Conservation (phyloP, 208 protist species). For the Acanthamoeba royreba region DNA sequence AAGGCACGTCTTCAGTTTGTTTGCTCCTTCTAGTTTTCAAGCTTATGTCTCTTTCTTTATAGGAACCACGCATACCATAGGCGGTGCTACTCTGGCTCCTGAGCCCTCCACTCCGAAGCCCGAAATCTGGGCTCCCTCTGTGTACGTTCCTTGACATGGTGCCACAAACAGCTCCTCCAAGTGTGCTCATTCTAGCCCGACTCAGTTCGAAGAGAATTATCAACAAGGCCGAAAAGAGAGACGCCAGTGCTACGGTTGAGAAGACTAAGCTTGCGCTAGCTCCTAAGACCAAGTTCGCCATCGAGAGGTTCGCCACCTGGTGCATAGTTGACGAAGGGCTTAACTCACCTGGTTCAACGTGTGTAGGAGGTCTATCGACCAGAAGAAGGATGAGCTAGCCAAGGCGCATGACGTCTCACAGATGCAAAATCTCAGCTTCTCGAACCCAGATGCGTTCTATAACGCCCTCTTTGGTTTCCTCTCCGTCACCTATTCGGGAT, state of each 20-base stretch:
- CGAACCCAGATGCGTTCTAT: background rate
- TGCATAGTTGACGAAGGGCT: too few relatives aligned
- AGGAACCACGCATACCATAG: background rate
- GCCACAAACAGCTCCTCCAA: background rate
- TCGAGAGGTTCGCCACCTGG: too few relatives aligned
- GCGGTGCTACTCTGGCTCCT: background rate
- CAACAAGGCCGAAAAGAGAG: background rate
- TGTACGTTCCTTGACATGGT: too few relatives aligned
- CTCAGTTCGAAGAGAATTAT: background rate
- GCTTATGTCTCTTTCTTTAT: too few relatives aligned
- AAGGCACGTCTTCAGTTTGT: too few relatives aligned
- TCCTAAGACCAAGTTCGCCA: background rate
- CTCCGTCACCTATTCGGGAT: background rate
- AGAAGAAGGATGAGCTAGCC: background rate
- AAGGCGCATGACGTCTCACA: background rate
- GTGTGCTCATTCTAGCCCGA: background rate
- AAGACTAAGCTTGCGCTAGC: background rate
- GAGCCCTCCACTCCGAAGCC: background rate
- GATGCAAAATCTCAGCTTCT: background rate
- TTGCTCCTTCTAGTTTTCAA: too few relatives aligned
- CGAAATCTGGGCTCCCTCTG: background rate
- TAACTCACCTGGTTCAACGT: too few relatives aligned
- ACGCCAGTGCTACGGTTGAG: background rate
- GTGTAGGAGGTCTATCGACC: background rate
- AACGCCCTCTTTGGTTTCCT: background rate